Evolutionary conservation across 768 basidiomycete species (phyloP).

Genomic region (Multifurca ochricompacta): DNA sequence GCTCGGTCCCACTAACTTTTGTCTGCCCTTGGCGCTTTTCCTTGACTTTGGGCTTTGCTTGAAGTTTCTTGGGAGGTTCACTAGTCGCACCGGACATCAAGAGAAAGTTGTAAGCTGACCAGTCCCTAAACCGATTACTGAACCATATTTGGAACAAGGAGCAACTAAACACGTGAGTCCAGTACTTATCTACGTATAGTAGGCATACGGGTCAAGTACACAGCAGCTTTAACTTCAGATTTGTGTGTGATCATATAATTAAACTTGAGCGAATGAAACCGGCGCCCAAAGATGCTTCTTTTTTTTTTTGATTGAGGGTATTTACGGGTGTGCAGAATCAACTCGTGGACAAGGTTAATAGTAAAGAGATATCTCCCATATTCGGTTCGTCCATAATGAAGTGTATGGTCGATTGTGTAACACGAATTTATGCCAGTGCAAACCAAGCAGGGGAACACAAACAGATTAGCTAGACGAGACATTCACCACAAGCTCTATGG

Average conservation of each 20-base stretch:
- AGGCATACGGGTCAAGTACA: too few relatives aligned
- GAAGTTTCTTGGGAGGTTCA: conserved; percentile 20
- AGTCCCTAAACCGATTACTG: not conserved
- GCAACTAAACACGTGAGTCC: too few relatives aligned
- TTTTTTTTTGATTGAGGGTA: too few relatives aligned
- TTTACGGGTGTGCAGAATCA: too few relatives aligned
- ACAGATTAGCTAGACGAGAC: not conserved
- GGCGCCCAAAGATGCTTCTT: too few relatives aligned
- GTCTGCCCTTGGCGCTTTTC: conserved; percentile 25
- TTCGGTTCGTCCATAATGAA: too few relatives aligned
- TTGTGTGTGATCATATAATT: too few relatives aligned
- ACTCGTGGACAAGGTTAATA: too few relatives aligned
- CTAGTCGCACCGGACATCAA: conserved; percentile 15
- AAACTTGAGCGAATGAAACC: too few relatives aligned
- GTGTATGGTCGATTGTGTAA: not conserved
- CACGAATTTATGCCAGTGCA: conserved; percentile 3
- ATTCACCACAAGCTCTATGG: not conserved
- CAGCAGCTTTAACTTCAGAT: too few relatives aligned
- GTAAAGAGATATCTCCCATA: too few relatives aligned
- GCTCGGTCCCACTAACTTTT: conserved; percentile 36
- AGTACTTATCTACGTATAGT: too few relatives aligned
- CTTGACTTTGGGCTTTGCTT: conserved; percentile 28
- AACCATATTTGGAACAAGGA: not conserved
- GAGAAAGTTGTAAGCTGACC: not conserved
- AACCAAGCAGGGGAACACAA: not conserved